Evolutionary conservation across 257 asterid species (phyloP), one percentile per base, ranked within the genome.

Genomic region (Catharanthus roseus): DNA sequence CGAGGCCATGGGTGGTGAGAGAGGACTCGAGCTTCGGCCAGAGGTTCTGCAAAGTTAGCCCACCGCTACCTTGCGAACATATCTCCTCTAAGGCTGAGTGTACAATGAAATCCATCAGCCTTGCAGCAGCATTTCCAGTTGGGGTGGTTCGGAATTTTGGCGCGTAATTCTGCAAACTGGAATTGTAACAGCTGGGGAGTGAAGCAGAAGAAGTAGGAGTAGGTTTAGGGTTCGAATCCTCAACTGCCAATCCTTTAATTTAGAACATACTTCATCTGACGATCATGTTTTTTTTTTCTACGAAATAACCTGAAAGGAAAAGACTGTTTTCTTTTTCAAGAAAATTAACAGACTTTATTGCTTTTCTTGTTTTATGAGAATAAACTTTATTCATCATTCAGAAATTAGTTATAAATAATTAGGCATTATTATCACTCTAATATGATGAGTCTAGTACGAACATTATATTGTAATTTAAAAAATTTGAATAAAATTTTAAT

Each of bases 41-140:
- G 18, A 93, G 86, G 57, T 77, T 49, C 44, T 74, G 85, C 71
- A 93, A 82, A 74, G 72, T 82, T 60, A 93, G 81, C 6, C 99
- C 97, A 10, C 69, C 53, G 50, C 77, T 80, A 29, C 90, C 93
- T 49, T 76, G 82, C 36, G 92, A 83, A 79, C 99, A 91, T 60
- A 93, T 86, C 76, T 91, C 95, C 63, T 89, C 97, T 1, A 93
- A 67, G 5, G 99, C 96, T 19, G 80, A 78, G 77, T 88, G 81
- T 67, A 90, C 86, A 31, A 83, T 73, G 67, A 93, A 33, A 71
- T 93, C 97, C 98, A 93, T 93, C 36, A 70, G 29, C 72, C 49
- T n/a, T 64, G 70, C 76, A 69, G 23, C 70, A 68, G n/a, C n/a
- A n/a, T n/a, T 38, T n/a, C 69, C 71, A 49, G 81, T 70, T 75